phyloP scores from a whole-genome alignment of 345 rosid genomes.

The Eucalyptus tenuipes region DNA sequence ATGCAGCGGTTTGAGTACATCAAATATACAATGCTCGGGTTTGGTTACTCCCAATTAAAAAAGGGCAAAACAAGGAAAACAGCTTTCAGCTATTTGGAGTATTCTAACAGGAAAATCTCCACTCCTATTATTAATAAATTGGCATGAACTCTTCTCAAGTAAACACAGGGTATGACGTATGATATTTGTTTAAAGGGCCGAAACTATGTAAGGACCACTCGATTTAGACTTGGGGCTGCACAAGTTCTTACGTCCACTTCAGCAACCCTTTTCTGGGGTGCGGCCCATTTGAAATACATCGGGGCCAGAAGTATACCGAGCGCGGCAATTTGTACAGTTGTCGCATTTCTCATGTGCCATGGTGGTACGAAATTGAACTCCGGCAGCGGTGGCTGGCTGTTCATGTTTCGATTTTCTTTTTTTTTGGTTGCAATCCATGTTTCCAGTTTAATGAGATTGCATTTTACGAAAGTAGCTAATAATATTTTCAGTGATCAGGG shows the following conservation, averaged over 20 bases:
- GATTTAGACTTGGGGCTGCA: not conserved
- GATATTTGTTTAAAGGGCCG: not conserved
- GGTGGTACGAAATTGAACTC: not conserved
- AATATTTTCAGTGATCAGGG: slow-evolving; percentile 18
- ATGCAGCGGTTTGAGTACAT: not conserved
- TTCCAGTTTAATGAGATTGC: too few relatives aligned
- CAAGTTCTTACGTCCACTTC: not conserved
- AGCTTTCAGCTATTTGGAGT: slow-evolving; percentile 13
- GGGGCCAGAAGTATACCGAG: not conserved
- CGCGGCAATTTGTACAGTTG: not conserved
- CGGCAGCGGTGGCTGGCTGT: not conserved
- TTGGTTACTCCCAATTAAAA: slow-evolving; percentile 13
- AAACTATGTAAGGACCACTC: not conserved
- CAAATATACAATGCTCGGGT: slow-evolving; percentile 35
- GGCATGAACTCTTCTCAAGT: too few relatives aligned
- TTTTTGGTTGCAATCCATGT: too few relatives aligned
- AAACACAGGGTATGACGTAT: not conserved
- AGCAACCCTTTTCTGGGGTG: not conserved
- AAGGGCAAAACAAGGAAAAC: slow-evolving; percentile 9
- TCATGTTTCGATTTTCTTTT: too few relatives aligned
- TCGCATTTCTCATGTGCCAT: not conserved
- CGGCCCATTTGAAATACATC: not conserved
- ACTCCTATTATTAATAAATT: not conserved
- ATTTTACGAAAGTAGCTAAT: not conserved
- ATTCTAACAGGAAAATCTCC: too few relatives aligned